Evolutionary conservation across 2,329 filamentous ascomycete genomes (phyloP).

Genomic region (Colletotrichum tropicale): DNA sequence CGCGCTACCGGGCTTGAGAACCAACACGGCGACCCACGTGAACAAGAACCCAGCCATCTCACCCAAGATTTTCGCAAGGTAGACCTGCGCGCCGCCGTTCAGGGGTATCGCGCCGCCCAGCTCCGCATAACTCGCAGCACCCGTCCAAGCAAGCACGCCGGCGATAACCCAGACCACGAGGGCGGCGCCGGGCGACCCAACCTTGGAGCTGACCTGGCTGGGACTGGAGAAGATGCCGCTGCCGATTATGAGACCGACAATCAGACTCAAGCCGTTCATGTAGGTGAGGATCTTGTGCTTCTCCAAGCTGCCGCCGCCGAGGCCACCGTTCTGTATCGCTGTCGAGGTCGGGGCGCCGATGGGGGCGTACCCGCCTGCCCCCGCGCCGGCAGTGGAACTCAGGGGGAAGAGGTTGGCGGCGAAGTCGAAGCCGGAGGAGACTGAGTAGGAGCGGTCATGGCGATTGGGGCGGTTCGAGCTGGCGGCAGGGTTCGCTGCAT

Average conservation of each 20-base stretch:
- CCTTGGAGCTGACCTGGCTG: slow-evolving; percentile 88
- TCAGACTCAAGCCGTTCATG: slow-evolving; percentile 87
- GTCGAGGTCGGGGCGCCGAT: slow-evolving; percentile 68
- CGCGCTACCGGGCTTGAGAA: slow-evolving; percentile 90
- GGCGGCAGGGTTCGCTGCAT: slow-evolving; percentile 60
- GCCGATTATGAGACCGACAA: slow-evolving; percentile 93
- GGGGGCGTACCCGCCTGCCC: slow-evolving; percentile 79
- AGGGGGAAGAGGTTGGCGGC: slow-evolving; percentile 91
- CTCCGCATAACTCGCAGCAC: slow-evolving; percentile 93
- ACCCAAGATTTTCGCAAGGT: slow-evolving; percentile 94
- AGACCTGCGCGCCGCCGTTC: slow-evolving; percentile 93
- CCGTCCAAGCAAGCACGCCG: slow-evolving; percentile 94
- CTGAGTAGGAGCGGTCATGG: slow-evolving; percentile 78
- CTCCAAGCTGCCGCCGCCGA: slow-evolving; percentile 83
- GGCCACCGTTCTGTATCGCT: slow-evolving; percentile 51
- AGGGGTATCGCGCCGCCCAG: slow-evolving; percentile 93
- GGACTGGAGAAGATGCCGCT: slow-evolving; percentile 96
- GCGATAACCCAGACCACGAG: slow-evolving; percentile 92
- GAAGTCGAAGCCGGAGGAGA: slow-evolving; percentile 95
- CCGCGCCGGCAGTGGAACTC: slow-evolving; percentile 74
- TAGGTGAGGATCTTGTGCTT: slow-evolving; percentile 96
- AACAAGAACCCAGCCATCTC: slow-evolving; percentile 93
- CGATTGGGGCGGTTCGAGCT: slow-evolving; percentile 42
- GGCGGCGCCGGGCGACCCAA: slow-evolving; percentile 87
- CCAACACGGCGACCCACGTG: slow-evolving; percentile 93